Conservation (phyloP, 257 asterid genomes). For the Leptodermis oblonga region DNA sequence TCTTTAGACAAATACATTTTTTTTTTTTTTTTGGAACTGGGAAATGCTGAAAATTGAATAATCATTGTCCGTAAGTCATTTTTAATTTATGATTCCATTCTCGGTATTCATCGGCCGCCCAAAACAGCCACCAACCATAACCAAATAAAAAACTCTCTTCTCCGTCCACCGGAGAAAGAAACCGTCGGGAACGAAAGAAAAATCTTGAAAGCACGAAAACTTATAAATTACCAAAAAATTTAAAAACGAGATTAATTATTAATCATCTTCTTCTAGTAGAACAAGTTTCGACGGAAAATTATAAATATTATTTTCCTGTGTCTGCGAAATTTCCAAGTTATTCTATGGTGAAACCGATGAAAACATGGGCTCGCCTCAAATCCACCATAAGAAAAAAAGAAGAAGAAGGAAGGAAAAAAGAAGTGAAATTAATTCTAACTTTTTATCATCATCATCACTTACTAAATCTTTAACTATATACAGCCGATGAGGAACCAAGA, state of each 20-base stretch:
- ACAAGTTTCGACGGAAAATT: not conserved
- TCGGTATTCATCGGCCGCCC: not conserved
- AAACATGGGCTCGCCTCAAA: not conserved
- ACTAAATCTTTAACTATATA: conserved; percentile 17
- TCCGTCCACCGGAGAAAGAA: not conserved
- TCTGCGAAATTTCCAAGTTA: not conserved
- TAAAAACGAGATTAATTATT: too few species aligned
- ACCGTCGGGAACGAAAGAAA: not conserved
- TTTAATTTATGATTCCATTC: too few species aligned
- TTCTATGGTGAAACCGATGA: not conserved
- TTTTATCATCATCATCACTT: conserved; percentile 1
- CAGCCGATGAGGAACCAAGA: conserved; percentile 9
- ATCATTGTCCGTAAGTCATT: too few species aligned
- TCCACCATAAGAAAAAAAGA: not conserved
- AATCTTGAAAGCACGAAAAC: not conserved
- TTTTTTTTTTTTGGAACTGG: too few species aligned
- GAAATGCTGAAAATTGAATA: too few species aligned
- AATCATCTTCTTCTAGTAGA: not conserved
- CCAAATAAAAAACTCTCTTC: not conserved
- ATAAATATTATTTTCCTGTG: not conserved
- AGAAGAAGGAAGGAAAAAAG: conserved; percentile 1
- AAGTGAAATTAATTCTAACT: not conserved
- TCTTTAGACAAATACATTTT: too few species aligned
- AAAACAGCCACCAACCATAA: not conserved
- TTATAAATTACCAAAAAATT: not conserved